Evolutionary conservation across 805 yeast species (phyloP), one percentile per base, ranked within the genome.

Genomic region (Danielia reshetovae): DNA sequence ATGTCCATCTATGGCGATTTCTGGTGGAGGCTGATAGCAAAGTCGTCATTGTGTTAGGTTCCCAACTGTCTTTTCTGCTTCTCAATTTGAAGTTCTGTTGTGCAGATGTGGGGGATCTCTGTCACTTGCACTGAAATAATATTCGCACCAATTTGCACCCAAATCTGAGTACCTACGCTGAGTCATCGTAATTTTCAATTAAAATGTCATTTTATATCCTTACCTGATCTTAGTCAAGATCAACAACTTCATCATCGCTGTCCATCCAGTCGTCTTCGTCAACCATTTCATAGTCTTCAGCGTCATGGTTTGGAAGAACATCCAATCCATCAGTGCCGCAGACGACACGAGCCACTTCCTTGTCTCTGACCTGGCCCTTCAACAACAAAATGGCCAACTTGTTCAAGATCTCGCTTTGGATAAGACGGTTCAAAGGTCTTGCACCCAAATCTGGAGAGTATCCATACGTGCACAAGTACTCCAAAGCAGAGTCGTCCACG

Each of bases 371-470:
- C 59, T 89, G 95, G 9, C 94, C 94, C 57, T 79, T 81, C 49
- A 93, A 73, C 32, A 93, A 75, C 62, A 86, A 74, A n/a, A 93
- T 74, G 0, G 98, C 98, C 62, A 93, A 69, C 53, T 73, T 79
- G 65, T 93, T 93, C 59, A 93, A 77, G 13, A 93, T 74, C 59
- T 88, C 93, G 43, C 73, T 75, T 62, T 93, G 97, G 47, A 93
- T 90, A 51, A 93, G 74, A 52, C 97, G 79, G 69, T 85, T 85
- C 65, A 93, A 75, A 39, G 98, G 98, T 59, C 98, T 77, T 5
- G 98, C 98, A 65, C 98, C 98, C 60, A 93, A 70, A 59, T 90
- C 96, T 38, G 81, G 74, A 17, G 96, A 86, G 65, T 89, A 93
- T 32, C 98, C 98, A 50, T 86, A 67, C 51, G 73, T 75, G 48